Evolutionary conservation across 805 yeast genomes (phyloP).

Genomic region (Sugiyamaella chiloensis): DNA sequence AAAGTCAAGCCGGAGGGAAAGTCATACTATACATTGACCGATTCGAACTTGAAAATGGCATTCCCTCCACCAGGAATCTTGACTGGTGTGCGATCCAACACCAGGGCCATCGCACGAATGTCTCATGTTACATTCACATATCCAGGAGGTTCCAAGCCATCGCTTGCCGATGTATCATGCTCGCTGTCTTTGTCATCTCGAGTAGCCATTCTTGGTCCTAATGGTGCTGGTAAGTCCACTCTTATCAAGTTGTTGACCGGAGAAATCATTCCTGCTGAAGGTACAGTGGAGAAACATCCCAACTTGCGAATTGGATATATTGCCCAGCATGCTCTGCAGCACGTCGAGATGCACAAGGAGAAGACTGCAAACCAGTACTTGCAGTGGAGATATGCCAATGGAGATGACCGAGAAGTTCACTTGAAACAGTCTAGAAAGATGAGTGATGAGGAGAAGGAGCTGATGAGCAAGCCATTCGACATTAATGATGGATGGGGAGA

Average conservation of each 20-base stretch:
- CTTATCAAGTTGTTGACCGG: constrained; percentile 96
- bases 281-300: constrained; percentile 96
- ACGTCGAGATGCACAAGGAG: constrained; percentile 95
- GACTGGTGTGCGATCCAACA: constrained; percentile 94
- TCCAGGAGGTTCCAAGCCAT: constrained; percentile 86
- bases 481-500: constrained; percentile 84
- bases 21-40: constrained; percentile 90
- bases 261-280: constrained; percentile 80
- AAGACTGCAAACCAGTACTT: constrained; percentile 96
- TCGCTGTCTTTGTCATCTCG: constrained; percentile 94
- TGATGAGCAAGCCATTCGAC: constrained; percentile 75
- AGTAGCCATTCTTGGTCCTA: constrained; percentile 96
- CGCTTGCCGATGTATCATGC: constrained; percentile 74
- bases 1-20: constrained; percentile 93
- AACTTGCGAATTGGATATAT: constrained; percentile 96
- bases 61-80: constrained; percentile 98
- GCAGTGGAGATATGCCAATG: constrained; percentile 97
- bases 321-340: constrained; percentile 98
- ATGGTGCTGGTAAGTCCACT: constrained; percentile 99
- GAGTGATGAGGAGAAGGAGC: constrained; percentile 69
- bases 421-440: constrained; percentile 90
- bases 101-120: constrained; percentile 91
- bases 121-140: constrained; percentile 79
- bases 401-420: constrained; percentile 96
- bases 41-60: constrained; percentile 90